Evolutionary conservation across 1,139 yeast species (phyloP), one percentile per base, ranked within the genome.

Genomic region (Spencermartinsiella ligniputridi): DNA sequence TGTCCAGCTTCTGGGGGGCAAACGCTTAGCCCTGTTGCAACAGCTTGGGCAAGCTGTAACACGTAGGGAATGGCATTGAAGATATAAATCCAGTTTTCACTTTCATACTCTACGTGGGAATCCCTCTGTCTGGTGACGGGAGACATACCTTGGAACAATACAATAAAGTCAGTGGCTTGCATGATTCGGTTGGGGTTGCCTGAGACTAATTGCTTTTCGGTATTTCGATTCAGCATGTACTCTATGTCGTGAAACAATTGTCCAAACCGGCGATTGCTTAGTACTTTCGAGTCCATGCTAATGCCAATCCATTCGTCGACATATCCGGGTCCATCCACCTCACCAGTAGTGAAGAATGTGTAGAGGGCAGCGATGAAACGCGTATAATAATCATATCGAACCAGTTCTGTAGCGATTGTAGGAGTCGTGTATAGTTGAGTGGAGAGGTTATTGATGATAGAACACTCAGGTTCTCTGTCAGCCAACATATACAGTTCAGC

Each of bases 351-450:
- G 46, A 85, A 69, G 60, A 81, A 78, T 9, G 82, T 78, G 58
- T 77, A 79, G 15, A 87, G 75, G 9, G 84, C 74, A 1, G 90
- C 81, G 50, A 85, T 68, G 42, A 87, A 76, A 46, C 83, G 72
- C 13, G 85, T 72, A 22, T 86, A 63, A 49, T 84, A 89, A 22
- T 90, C 92, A 58, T 81, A 87, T 37, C 72, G 68, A 2, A 83
- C 75, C 18, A 88, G 78, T 39, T 80, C 69, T 1, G 90, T 75
- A 1, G 96, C 86, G 52, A 83, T 82, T 0, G 83, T 70, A 0
- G 96, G 92, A 40, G 94, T 83, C 1, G 96, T 88, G 60, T 89
- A 89, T 11, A 90, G 68, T 61, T 92, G 97, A 1, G 96, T 85
- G 0, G 96, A 84, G 17, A 92, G 60, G 6, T 81, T 74, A 30